Conservation (phyloP, 805 yeast genomes). For the Grigorovia yakushimaensis region DNA sequence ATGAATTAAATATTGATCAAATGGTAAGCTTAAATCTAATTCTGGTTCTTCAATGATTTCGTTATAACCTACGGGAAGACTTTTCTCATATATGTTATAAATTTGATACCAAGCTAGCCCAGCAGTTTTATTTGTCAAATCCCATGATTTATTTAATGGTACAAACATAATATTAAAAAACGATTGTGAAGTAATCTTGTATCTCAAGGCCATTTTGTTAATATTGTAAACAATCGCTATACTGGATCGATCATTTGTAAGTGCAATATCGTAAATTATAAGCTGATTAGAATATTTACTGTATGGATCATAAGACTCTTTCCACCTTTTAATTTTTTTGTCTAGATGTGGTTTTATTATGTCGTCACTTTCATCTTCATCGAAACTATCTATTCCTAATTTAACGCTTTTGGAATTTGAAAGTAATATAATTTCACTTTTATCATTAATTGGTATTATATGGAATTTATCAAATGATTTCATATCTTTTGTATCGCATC, state of each 20-base stretch:
- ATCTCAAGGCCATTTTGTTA: conserved; percentile 21
- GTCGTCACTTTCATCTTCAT: conserved; percentile 12
- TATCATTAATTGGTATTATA: conserved; percentile 13
- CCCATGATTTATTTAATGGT: conserved; percentile 23
- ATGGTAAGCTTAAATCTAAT: conserved; percentile 11
- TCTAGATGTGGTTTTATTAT: conserved; percentile 19
- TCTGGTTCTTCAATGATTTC: neutral
- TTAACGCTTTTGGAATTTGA: conserved; percentile 14
- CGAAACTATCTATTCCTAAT: conserved; percentile 8
- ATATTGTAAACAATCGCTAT: conserved; percentile 22
- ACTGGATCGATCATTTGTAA: conserved; percentile 24
- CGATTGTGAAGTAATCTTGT: conserved; percentile 22
- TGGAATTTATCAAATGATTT: conserved; percentile 9
- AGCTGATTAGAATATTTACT: conserved; percentile 22
- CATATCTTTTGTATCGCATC: neutral
- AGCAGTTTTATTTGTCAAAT: conserved; percentile 14
- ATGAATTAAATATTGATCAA: conserved; percentile 14
- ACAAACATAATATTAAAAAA: conserved; percentile 18
- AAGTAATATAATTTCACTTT: conserved; percentile 9
- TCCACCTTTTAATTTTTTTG: conserved; percentile 24
- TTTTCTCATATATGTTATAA: conserved; percentile 19
- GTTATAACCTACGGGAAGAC: conserved; percentile 9
- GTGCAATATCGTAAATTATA: conserved; percentile 20
- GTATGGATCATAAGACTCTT: conserved; percentile 16
- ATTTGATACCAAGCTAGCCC: conserved; percentile 30